Evolutionary conservation across 176 grass and related monocot species (phyloP), one percentile per base, ranked within the genome.

Genomic region (Zoysia japonica): DNA sequence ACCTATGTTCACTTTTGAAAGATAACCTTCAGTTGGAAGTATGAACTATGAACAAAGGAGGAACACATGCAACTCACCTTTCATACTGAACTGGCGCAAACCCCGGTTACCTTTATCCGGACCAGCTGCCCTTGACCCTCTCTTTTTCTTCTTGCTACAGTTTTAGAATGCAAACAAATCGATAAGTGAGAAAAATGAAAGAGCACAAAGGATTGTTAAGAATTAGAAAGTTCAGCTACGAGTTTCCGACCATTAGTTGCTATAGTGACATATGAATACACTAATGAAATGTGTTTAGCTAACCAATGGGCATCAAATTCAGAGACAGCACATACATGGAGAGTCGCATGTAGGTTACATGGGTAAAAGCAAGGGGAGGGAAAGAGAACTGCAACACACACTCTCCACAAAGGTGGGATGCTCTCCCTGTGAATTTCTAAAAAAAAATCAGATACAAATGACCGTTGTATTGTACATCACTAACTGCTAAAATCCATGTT

Each of bases 101-200:
- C 96, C 96, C 65, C 96, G 86, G 9, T 93, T 93, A 86, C 84
- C 85, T 93, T 96, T 99, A 73, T 96, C 96, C 77, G 89, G 87
- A 83, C 86, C 90, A 86, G 86, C 85, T 40, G 90, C 88, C 45
- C 92, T 75, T 41, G 88, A 49, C 57, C 92, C 85, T 55, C 92
- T 89, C 69, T 93, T 96, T 82, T 99, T 99, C 92, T 99, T 99
- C 88, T 96, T 99, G 68, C 90, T 89, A 74, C 78, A 89, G 51
- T 68, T 82, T 70, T 50, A 52, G 6, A 79, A 45, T 74, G 28
- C 84, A 67, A 16, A 16, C 38, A 79, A 28, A 28, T 78, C 14
- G 57, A 82, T 60, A 49, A 81, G 48, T 43, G 74, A 40, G 55
- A n/a, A 67, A 67, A 61, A 61, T 7, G 7, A 55, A 81, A 84